A percentile compares a stretch with the other conserved stretches of the same genome.
phyloP scores from a whole-genome alignment of 108 stramenopile species.

The Chaetoceros muelleri region DNA sequence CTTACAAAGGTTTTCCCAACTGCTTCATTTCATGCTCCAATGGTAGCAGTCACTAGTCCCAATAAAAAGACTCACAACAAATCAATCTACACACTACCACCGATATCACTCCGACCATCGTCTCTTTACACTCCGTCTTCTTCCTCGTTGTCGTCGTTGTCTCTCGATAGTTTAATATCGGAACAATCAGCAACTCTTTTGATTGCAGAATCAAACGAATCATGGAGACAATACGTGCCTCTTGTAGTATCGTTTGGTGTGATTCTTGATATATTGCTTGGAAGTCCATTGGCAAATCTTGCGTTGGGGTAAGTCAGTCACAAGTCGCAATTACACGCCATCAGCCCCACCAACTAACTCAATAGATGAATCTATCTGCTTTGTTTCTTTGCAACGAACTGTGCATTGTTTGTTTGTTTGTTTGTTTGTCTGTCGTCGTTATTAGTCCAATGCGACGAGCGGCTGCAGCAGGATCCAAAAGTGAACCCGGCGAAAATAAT shows the following conservation, averaged over 20 bases:
- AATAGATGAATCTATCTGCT: background rate
- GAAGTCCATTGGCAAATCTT: slow-evolving; percentile 60
- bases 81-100: background rate
- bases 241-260: slow-evolving; percentile 45
- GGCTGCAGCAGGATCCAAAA: slow-evolving; percentile 4
- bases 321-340: slow-evolving; percentile 19
- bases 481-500: slow-evolving; percentile 6
- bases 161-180: too few relatives aligned
- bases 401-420: too few relatives aligned
- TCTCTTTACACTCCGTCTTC: background rate
- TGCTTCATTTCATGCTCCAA: background rate
- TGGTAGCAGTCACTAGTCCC: background rate
- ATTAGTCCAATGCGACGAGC: slow-evolving; percentile 3
- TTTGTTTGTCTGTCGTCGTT: too few relatives aligned
- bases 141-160: too few relatives aligned
- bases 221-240: slow-evolving; percentile 83
- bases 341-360: background rate
- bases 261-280: slow-evolving; percentile 68
- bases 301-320: slow-evolving; percentile 36
- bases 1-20: background rate
- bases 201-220: slow-evolving; percentile 20
- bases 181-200: slow-evolving; percentile 8
- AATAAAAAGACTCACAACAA: background rate
- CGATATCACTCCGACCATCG: background rate
- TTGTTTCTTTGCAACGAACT: background rate